Evolutionary conservation across 2,329 filamentous ascomycete genomes (phyloP).

Genomic region (Scedosporium boydii): DNA sequence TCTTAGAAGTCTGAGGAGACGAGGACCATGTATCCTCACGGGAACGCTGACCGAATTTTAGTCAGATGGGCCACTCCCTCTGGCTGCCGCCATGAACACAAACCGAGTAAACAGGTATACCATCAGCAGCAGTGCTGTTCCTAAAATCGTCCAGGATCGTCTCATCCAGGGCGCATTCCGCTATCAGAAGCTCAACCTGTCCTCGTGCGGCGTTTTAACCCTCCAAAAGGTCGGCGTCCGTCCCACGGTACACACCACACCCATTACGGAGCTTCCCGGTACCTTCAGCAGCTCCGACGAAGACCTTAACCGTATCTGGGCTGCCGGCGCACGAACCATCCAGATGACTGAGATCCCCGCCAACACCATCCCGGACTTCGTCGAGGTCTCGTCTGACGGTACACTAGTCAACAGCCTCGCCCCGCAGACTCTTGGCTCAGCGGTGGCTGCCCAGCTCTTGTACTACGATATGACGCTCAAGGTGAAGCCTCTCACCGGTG

Average conservation of each 20-base stretch:
- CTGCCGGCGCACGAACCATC: slow-evolving; percentile 19
- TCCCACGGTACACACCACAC: slow-evolving; percentile 9
- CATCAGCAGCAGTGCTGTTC: slow-evolving; percentile 13
- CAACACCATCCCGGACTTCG: slow-evolving; percentile 17
- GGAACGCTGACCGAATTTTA: slow-evolving; percentile 7
- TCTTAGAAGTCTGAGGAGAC: background rate
- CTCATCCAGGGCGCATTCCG: slow-evolving; percentile 25
- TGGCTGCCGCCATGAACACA: slow-evolving; percentile 26
- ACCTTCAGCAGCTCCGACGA: slow-evolving; percentile 19
- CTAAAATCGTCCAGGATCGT: slow-evolving; percentile 16
- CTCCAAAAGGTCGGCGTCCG: slow-evolving; percentile 19
- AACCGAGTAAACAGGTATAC: slow-evolving; percentile 25
- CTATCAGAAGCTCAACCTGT: slow-evolving; percentile 26
- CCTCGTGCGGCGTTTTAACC: slow-evolving; percentile 17
- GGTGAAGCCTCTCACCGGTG: slow-evolving; percentile 17
- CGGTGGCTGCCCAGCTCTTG: slow-evolving; percentile 9
- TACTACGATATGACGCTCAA: slow-evolving; percentile 16
- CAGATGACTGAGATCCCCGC: slow-evolving; percentile 20
- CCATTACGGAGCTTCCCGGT: slow-evolving; percentile 16
- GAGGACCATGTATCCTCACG: background rate
- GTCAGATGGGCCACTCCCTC: slow-evolving; percentile 20
- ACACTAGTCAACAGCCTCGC: slow-evolving; percentile 17
- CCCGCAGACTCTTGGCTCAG: slow-evolving; percentile 13
- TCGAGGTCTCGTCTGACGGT: slow-evolving; percentile 17
- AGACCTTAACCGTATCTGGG: slow-evolving; percentile 19